Conservation (phyloP, 371 early-diverging fungal species). For the Saksenaea oblongispora region DNA sequence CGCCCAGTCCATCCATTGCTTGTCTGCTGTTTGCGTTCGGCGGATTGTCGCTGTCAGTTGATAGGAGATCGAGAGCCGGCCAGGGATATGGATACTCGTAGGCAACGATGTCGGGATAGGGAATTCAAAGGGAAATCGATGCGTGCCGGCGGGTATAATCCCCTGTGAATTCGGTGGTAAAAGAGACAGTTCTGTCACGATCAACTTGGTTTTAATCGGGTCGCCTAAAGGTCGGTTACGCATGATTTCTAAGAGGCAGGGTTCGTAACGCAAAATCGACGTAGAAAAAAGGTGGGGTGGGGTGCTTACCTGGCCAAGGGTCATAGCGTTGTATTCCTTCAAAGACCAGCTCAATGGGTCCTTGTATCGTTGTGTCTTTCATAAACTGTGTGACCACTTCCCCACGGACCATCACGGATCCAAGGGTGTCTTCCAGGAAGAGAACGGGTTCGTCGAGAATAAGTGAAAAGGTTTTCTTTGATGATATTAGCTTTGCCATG, state of each 20-base stretch:
- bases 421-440: constrained; percentile 32
- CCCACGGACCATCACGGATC: constrained; percentile 43
- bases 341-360: constrained; percentile 40
- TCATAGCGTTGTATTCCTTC: constrained; percentile 43
- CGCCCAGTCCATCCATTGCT: constrained; percentile 15
- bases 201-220: constrained; percentile 36
- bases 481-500: constrained; percentile 2
- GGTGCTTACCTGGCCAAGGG: constrained; percentile 36
- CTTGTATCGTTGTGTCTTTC: constrained; percentile 39
- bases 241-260: constrained; percentile 46
- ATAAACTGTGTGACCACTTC: constrained; percentile 42
- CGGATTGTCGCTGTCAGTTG: constrained; percentile 28
- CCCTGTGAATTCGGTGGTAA: constrained; percentile 42
- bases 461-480: constrained; percentile 23
- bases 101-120: constrained; percentile 42
- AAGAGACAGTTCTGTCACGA: constrained; percentile 37
- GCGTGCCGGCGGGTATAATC: constrained; percentile 43
- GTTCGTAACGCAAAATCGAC: too few relatives aligned
- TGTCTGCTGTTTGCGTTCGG: constrained; percentile 7
- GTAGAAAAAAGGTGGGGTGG: background rate
- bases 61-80: constrained; percentile 40
- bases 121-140: constrained; percentile 49
- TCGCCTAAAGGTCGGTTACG: constrained; percentile 13
- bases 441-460: constrained; percentile 39
- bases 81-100: constrained; percentile 24